A percentile compares a stretch with the other conserved stretches of the same genome.
phyloP scores from a whole-genome alignment of 108 stramenopile species.

The Aurantiochytrium sp. region DNA sequence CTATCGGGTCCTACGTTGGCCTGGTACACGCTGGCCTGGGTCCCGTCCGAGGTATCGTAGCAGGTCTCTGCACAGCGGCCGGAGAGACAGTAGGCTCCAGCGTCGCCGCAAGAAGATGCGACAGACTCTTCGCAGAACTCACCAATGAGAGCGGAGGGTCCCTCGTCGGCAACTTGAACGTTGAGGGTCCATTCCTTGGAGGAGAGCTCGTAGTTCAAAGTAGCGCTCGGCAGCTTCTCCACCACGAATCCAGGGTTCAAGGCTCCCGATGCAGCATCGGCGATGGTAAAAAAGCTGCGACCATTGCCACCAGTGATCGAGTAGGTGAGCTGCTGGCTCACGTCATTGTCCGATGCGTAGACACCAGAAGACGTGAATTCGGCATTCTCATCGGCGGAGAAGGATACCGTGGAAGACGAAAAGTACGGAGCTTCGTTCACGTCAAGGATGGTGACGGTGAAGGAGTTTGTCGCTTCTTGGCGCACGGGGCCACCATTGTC shows the following conservation, averaged over 20 bases:
- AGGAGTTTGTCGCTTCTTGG: background rate
- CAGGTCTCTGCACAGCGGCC: background rate
- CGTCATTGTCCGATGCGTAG: background rate
- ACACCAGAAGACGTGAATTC: background rate
- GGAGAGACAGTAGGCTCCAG: background rate
- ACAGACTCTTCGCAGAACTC: background rate
- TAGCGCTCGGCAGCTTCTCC: background rate
- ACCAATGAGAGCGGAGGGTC: background rate
- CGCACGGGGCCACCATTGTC: slow-evolving; percentile 3
- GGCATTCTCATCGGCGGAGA: background rate
- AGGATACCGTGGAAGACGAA: background rate
- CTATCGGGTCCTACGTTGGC: background rate
- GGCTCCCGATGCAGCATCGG: background rate
- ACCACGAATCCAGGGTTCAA: background rate
- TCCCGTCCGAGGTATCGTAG: background rate
- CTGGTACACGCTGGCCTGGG: background rate
- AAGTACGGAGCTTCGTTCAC: background rate
- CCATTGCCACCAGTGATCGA: background rate
- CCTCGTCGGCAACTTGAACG: background rate
- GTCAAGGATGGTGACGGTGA: background rate
- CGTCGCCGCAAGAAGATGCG: background rate
- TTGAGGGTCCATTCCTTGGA: slow-evolving; percentile 3
- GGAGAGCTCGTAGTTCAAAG: background rate
- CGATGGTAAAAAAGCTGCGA: background rate
- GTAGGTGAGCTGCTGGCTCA: background rate